Evolutionary conservation across 1,284 basidiomycete species (phyloP).

Genomic region (Neonothopanus nambi): DNA sequence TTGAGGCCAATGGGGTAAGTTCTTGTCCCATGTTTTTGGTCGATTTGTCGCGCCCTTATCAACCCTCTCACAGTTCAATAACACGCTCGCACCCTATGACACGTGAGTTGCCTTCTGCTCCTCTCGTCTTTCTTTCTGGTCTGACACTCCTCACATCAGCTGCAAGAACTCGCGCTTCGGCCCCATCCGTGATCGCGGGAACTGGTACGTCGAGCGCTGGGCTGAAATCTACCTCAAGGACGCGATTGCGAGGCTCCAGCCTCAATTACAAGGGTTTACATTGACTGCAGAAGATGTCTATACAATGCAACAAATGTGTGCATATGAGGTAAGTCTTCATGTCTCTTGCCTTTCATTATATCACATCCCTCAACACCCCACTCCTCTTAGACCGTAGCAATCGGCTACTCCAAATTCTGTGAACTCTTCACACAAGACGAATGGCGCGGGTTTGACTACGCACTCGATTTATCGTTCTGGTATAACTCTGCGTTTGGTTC

Average conservation of each 20-base stretch:
- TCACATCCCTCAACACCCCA: constrained; percentile 17
- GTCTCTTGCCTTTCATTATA: background rate
- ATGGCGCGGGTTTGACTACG: constrained; percentile 87
- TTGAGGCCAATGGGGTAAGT: constrained; percentile 65
- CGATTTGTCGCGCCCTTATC: constrained; percentile 1
- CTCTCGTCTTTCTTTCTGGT: background rate
- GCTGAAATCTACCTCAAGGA: constrained; percentile 67
- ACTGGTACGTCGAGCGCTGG: constrained; percentile 64
- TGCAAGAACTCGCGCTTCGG: constrained; percentile 60
- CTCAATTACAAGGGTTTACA: constrained; percentile 62
- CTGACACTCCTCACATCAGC: constrained; percentile 29
- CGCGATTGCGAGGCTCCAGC: constrained; percentile 64
- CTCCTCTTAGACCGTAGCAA: constrained; percentile 75
- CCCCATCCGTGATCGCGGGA: constrained; percentile 55
- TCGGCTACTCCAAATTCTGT: constrained; percentile 91
- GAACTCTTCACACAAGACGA: constrained; percentile 87
- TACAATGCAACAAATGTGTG: constrained; percentile 76
- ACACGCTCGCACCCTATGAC: constrained; percentile 75
- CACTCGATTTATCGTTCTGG: constrained; percentile 61
- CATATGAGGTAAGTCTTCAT: constrained; percentile 68
- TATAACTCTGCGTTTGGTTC: constrained; percentile 82
- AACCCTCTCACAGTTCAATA: constrained; percentile 58
- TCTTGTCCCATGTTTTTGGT: background rate
- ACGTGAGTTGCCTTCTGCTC: constrained; percentile 45
- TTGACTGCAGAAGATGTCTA: constrained; percentile 74